Evolutionary conservation across 768 basidiomycete genomes (phyloP).

Genomic region (Cystobasidiopsis lactophilus): DNA sequence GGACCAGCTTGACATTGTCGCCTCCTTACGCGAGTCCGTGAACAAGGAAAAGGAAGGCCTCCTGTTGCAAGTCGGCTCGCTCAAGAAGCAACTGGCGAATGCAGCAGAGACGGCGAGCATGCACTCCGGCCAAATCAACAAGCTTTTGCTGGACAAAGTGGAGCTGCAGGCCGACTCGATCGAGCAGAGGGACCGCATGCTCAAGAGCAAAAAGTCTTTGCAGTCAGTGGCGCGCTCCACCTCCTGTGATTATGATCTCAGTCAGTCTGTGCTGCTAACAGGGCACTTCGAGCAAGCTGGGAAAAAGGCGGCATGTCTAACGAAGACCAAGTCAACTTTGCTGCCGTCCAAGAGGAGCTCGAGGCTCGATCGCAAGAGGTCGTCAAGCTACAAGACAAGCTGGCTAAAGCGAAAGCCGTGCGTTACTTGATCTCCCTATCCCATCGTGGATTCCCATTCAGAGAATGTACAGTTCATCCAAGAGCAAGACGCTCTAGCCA

Average conservation of each 20-base stretch:
- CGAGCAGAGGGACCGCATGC: slow-evolving; percentile 60
- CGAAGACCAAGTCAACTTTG: slow-evolving; percentile 48
- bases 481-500: slow-evolving; percentile 69
- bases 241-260: neutral
- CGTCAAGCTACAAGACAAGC: slow-evolving; percentile 50
- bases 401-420: slow-evolving; percentile 56
- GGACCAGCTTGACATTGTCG: slow-evolving; percentile 76
- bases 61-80: slow-evolving; percentile 41
- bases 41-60: slow-evolving; percentile 63
- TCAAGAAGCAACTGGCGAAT: slow-evolving; percentile 47
- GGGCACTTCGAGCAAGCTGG: slow-evolving; percentile 24
- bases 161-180: slow-evolving; percentile 77
- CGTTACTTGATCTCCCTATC: slow-evolving; percentile 15
- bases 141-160: slow-evolving; percentile 72
- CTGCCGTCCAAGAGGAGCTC: slow-evolving; percentile 6
- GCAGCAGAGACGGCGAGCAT: slow-evolving; percentile 62
- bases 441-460: no score
- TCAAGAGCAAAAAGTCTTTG: slow-evolving; percentile 49
- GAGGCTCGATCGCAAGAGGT: slow-evolving; percentile 12
- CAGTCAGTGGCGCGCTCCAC: neutral
- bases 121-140: slow-evolving; percentile 73
- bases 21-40: slow-evolving; percentile 63
- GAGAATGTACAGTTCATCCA: slow-evolving; percentile 65
- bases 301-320: slow-evolving; percentile 61
- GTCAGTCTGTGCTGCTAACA: neutral